These are phyloP conservation scores for Coemansia erecta DNA, from an alignment of 192 early-diverging fungal species.

Conservation along the genomic window DNA sequence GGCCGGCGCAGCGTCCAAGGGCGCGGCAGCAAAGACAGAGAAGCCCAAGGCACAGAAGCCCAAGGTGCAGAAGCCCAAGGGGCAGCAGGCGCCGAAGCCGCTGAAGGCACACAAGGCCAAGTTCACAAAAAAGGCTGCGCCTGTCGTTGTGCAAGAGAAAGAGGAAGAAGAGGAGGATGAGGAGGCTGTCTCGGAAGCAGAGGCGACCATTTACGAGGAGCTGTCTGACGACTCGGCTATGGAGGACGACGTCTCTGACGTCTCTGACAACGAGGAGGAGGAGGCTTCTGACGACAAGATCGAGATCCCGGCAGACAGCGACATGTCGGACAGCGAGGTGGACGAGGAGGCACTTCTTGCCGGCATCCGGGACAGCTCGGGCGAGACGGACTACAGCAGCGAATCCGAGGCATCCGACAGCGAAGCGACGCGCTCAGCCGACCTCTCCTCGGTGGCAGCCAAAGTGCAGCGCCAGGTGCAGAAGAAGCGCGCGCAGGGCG, in stretches of 20 bases:
- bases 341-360: slow-evolving; percentile 45
- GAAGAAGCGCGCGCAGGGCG: slow-evolving; percentile 9
- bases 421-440: slow-evolving; percentile 19
- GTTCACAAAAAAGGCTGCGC: slow-evolving; percentile 5
- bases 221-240: slow-evolving; percentile 41
- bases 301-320: slow-evolving; percentile 16
- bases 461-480: slow-evolving; percentile 17
- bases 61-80: slow-evolving; percentile 12
- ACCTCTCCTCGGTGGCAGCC: slow-evolving; percentile 15
- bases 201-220: slow-evolving; percentile 44
- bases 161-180: slow-evolving; percentile 37
- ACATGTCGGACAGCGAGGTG: slow-evolving; percentile 24
- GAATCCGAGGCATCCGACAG: slow-evolving; percentile 11
- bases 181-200: slow-evolving; percentile 19
- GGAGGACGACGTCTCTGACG: slow-evolving; percentile 35
- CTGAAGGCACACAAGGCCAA: slow-evolving; percentile 19
- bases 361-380: slow-evolving; percentile 38
- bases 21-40: slow-evolving; percentile 1
- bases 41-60: slow-evolving; percentile 14
- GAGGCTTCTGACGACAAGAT: slow-evolving; percentile 16
- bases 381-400: slow-evolving; percentile 18
- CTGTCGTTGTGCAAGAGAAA: slow-evolving; percentile 19
- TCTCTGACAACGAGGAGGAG: slow-evolving; percentile 17
- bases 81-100: slow-evolving; percentile 6
- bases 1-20: slow-evolving; percentile 3